These are phyloP conservation scores for Claviceps sp. DNA, from an alignment of 2,329 filamentous ascomycete genomes.

Conservation along the genomic window DNA sequence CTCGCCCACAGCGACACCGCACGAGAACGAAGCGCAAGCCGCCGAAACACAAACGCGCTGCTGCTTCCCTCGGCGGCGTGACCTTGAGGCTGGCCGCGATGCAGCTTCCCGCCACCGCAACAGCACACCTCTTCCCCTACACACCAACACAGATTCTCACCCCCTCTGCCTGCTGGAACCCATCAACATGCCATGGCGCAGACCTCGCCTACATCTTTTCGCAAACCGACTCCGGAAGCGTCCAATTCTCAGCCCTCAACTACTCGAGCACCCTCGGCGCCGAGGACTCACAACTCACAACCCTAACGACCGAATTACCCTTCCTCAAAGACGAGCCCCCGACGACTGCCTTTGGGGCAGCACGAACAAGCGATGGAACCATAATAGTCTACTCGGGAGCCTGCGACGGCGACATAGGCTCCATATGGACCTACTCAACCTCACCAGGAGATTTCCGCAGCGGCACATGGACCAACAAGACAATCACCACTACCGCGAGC, in stretches of 20 bases:
- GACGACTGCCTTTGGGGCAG: constrained; percentile 50
- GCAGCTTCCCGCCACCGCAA: constrained; percentile 6
- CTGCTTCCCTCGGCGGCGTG: background rate
- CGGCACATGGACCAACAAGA: constrained; percentile 17
- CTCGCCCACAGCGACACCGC: background rate
- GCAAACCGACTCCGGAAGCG: constrained; percentile 29
- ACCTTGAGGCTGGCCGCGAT: constrained; percentile 2
- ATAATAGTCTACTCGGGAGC: constrained; percentile 63
- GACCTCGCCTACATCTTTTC: constrained; percentile 58
- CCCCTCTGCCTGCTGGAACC: constrained; percentile 29
- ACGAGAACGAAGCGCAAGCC: background rate
- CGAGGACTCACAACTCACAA: constrained; percentile 28
- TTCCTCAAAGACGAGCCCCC: constrained; percentile 41
- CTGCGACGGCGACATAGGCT: constrained; percentile 43
- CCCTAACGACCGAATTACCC: constrained; percentile 43
- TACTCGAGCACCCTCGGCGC: constrained; percentile 43
- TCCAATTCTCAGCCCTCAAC: constrained; percentile 51
- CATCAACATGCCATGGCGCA: constrained; percentile 20
- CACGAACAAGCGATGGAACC: constrained; percentile 52
- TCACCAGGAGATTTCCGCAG: constrained; percentile 9
- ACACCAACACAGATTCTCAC: constrained; percentile 61
- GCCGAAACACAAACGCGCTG: background rate
- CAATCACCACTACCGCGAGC: constrained; percentile 12
- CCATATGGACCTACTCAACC: constrained; percentile 56
- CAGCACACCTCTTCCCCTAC: constrained; percentile 52